Evolutionary conservation across 1,139 yeast species (phyloP), one percentile per base, ranked within the genome.

Genomic region (Geotrichum aggregatum): DNA sequence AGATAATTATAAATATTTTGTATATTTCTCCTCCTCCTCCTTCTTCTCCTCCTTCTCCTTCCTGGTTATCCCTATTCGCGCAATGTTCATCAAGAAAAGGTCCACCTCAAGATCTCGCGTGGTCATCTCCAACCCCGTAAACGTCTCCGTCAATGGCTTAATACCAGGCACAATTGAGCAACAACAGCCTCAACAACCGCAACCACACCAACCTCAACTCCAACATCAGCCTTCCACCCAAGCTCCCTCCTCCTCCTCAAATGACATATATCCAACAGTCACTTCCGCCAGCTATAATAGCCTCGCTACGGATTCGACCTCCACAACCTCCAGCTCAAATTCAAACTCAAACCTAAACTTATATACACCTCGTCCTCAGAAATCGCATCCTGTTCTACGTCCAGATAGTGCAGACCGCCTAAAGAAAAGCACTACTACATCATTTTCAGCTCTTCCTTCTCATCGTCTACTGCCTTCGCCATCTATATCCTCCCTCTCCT

Each of bases 71-170:
- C 16, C 5, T n/a, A 34, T 34, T 30, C n/a, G n/a, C n/a, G 11
- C 34, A 30, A 39, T 39, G 42, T 39, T 39, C 30, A 34, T n/a
- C 18, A 39, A 39, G n/a, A 45, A 45, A n/a, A 35, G 28, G 36
- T n/a, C 21, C 8, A 24, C 42, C 6, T 19, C 26, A 14, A 36
- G n/a, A 13, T 28, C 34, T 11, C 30, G 49, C 13, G 49, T 26
- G 7, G 36, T 21, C 5, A 45, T 45, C 33, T 45, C 49, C 1
- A 42, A 42, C 18, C 49, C 49, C 2, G 26, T 31, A 4, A 38
- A 39, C 28, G 49, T 45, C 8, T 24, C 42, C 8, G 30, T 33
- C 26, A 45, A 45, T 19, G 49, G 49, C 35, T 13, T 36, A 6
- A 24, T 22, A 24, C 28, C 28, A 24, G 28, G 28, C 28, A 24